Conservation (phyloP, 305 asterid species). For the Solanum hybrid region DNA sequence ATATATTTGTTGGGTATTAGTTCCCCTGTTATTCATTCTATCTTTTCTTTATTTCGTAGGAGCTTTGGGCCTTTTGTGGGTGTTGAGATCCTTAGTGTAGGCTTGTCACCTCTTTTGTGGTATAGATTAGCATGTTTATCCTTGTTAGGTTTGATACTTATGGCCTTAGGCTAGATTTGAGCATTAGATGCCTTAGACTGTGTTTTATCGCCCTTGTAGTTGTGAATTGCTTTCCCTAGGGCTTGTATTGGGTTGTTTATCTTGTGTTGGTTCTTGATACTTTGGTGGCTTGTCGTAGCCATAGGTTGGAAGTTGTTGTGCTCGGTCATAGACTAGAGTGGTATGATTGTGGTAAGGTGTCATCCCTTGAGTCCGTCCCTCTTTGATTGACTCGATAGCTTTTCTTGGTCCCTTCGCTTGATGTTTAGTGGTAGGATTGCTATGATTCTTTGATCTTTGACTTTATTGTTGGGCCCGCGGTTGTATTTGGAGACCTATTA, state of each 20-base stretch:
- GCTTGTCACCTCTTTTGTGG: background rate
- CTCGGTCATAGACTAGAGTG: too few relatives aligned
- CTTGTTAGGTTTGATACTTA: background rate
- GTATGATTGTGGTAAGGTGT: background rate
- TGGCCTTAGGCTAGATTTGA: background rate
- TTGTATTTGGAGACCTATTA: background rate
- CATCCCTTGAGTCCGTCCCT: background rate
- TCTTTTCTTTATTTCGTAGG: background rate
- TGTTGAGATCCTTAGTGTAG: background rate
- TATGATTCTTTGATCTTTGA: background rate
- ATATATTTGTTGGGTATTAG: background rate
- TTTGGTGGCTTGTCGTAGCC: background rate
- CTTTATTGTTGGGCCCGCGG: background rate
- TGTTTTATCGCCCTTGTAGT: background rate
- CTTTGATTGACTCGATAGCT: background rate
- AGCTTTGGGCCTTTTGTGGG: background rate
- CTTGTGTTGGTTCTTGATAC: too few relatives aligned
- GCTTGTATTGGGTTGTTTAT: background rate
- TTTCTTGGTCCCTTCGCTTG: background rate
- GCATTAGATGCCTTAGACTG: background rate
- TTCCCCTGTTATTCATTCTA: background rate
- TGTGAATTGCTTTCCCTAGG: background rate
- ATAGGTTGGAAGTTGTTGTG: background rate
- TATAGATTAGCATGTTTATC: background rate
- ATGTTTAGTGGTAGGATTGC: background rate